A percentile compares a stretch with the other conserved stretches of the same genome.
These are phyloP conservation scores for Wickerhamiella azymoides DNA, from an alignment of 805 yeast genomes.

Conservation along the genomic window DNA sequence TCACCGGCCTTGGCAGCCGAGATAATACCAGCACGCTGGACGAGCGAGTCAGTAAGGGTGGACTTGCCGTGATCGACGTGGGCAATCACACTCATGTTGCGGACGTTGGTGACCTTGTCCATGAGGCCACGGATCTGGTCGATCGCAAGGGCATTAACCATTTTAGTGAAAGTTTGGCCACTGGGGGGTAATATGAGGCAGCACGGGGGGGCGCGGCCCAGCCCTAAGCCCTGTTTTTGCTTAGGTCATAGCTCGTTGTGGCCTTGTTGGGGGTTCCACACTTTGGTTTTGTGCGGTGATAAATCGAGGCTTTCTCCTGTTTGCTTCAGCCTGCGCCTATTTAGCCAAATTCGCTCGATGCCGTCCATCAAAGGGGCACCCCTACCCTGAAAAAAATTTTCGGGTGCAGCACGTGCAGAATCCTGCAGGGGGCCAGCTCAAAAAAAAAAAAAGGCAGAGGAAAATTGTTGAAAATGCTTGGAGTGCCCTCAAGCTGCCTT, in stretches of 20 bases:
- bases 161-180: conserved; percentile 9
- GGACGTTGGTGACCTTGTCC: conserved; percentile 99
- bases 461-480: background rate
- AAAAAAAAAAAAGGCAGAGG: background rate
- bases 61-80: conserved; percentile 99
- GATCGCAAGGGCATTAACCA: conserved; percentile 25
- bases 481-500: too few relatives aligned
- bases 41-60: conserved; percentile 97
- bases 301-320: too few relatives aligned
- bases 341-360: too few relatives aligned
- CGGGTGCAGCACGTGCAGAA: background rate
- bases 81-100: conserved; percentile 99
- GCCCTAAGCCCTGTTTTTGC: conserved; percentile 10
- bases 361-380: background rate
- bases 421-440: background rate
- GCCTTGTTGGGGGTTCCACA: background rate
- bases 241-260: background rate
- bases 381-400: conserved; percentile 8
- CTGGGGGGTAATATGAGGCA: background rate
- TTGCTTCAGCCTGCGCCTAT: too few relatives aligned
- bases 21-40: conserved; percentile 98
- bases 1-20: conserved; percentile 99
- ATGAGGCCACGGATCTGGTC: conserved; percentile 94
- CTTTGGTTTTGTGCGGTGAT: too few relatives aligned
- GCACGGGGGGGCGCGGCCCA: background rate